Evolutionary conservation across 2,329 filamentous ascomycete genomes (phyloP), one percentile per base, ranked within the genome.

Genomic region (Cladobotryum protrusum): DNA sequence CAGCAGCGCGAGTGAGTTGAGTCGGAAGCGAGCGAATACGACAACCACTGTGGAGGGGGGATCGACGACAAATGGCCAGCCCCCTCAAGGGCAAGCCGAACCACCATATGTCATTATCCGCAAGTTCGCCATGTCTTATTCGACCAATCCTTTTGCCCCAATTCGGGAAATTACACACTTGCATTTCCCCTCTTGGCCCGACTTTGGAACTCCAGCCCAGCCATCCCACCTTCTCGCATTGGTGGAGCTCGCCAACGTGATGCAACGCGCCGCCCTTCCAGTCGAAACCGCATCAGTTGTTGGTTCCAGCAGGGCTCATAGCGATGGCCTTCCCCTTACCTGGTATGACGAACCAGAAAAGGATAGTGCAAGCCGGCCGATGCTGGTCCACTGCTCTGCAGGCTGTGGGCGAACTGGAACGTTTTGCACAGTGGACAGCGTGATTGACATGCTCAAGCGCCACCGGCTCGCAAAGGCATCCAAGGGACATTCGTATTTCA

Each of bases 171-270:
- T 99, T 54, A 96, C 91, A 0, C 93, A 99, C 59, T 73, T 99
- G 13, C 91, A 97, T 63, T 97, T 96, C 65, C 83, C 89, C 0
- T 85, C 86, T n/a, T 99, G 93, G 93, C 93, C 93, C 0, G 93
- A 99, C 63, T 96, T 97, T 67, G 93, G 93, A 17, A 86, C 90
- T 0, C 92, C 92, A 0, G 90, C 93, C 0, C 87, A 95, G 61
- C 90, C 93, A 1, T 82, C 83, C 5, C 90, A 97, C 61, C 77
- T 99, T 2, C 76, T 99, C 14, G 87, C 86, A 2, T 72, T 99
- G 14, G 87, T 97, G n/a, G 90, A 96, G 66, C 80, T 96, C 47
- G 88, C 86, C 59, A 93, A 88, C 60, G 75, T 80, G 33, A 89
- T 83, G 78, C 86, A 77, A 71, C 85, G 67, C 57, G 79, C 68